Evolutionary conservation across 202 grass and related monocot species (phyloP), one percentile per base, ranked within the genome.

Genomic region (Zizania palustris): DNA sequence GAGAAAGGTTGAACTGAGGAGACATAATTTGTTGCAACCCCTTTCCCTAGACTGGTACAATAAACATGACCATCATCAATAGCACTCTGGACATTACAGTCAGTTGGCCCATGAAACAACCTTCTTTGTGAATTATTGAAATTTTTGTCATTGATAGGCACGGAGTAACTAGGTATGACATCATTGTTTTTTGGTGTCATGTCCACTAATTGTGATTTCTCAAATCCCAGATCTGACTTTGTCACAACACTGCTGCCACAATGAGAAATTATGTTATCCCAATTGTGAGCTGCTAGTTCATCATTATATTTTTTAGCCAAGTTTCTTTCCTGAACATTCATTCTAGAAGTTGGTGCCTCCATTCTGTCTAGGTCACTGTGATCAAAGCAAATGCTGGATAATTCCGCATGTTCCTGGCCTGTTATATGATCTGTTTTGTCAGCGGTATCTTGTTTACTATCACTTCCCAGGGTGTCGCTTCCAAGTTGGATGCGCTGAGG

Each of bases 261-360:
- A 9, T 85, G 73, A 71, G 69, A 74, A 65, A 80, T 85, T 38
- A 92, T 85, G 73, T 83, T 75, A 71, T 88, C 88, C 74, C 59
- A 86, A 67, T 90, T 78, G 59, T 72, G 86, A 66, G 78, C 77
- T 21, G 58, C 5, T 6, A 84, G 39, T 67, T 74, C 82, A 77
- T 85, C 80, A 19, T 82, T 81, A 48, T 72, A 63, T 75, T 88
- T 55, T 66, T 87, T 72, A 78, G 58, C 19, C 65, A 53, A 71
- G 14, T 84, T 57, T 9, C 80, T 80, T 75, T 76, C 71, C 41
- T 71, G 81, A 71, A 71, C 20, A 75, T 61, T 35, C 51, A 34
- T 34, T 63, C 49, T 76, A 28, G 59, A 75, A 60, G 71, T 65
- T 60, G 72, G 72, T 16, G 21, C 9, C 20, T 67, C 50, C 43